Percentiles rank a stretch among this genome's conserved stretches.
These are phyloP conservation scores for Chiua virens DNA, from an alignment of 768 basidiomycete genomes.

Conservation along the genomic window DNA sequence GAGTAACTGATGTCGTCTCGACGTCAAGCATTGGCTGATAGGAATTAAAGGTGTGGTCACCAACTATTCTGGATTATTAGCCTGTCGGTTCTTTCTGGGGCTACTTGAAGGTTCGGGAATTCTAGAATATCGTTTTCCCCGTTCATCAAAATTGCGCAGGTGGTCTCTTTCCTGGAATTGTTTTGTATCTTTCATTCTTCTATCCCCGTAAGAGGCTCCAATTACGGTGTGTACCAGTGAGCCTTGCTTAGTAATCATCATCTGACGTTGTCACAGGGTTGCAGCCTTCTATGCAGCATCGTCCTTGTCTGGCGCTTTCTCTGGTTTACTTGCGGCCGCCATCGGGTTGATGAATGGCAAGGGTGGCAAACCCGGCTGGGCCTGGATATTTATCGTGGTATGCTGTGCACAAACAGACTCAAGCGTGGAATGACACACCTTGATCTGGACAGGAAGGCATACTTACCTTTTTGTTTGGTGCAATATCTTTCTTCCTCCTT, in stretches of 20 bases:
- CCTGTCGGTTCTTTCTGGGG: constrained; percentile 51
- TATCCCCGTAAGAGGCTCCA: constrained; percentile 34
- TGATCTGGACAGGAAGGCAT: constrained; percentile 46
- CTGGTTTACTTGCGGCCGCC: constrained; percentile 61
- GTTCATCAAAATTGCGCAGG: constrained; percentile 32
- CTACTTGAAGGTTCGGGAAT: constrained; percentile 52
- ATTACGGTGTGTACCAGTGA: constrained; percentile 9
- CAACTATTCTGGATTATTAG: constrained; percentile 52
- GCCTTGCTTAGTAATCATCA: neutral
- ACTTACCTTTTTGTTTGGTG: constrained; percentile 61
- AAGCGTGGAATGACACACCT: neutral
- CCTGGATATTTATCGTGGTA: constrained; percentile 60
- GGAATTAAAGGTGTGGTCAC: constrained; percentile 40
- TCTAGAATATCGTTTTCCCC: neutral
- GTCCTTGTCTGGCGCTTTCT: constrained; percentile 60
- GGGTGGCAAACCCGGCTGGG: constrained; percentile 55
- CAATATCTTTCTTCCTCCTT: constrained; percentile 48
- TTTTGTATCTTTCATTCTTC: constrained; percentile 56
- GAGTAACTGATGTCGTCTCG: neutral
- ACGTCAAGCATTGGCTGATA: neutral
- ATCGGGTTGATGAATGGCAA: constrained; percentile 58
- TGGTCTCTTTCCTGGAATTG: constrained; percentile 57
- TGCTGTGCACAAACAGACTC: neutral
- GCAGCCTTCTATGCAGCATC: constrained; percentile 42
- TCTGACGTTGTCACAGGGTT: constrained; percentile 27